These are phyloP conservation scores for Paracoccidioides brasiliensis DNA, from an alignment of 2,329 filamentous ascomycete species.

Conservation along the genomic window DNA sequence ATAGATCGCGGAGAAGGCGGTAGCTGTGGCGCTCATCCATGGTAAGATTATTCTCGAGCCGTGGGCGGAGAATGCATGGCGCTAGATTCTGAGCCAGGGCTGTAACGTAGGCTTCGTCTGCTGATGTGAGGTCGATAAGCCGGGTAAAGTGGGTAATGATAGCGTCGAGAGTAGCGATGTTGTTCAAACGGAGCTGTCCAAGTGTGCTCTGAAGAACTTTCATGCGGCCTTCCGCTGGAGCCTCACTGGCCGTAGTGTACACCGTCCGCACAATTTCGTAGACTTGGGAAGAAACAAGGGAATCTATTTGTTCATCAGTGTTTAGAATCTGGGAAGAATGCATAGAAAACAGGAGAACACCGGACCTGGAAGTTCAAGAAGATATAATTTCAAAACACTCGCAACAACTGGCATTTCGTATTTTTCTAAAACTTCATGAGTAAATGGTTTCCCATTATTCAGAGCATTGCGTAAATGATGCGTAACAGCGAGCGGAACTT, in stretches of 20 bases:
- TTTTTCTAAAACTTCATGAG: slow-evolving; percentile 63
- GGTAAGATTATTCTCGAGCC: slow-evolving; percentile 75
- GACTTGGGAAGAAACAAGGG: slow-evolving; percentile 93
- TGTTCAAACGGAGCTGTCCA: slow-evolving; percentile 84
- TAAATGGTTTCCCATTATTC: slow-evolving; percentile 74
- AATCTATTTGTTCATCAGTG: slow-evolving; percentile 48
- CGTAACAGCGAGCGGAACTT: slow-evolving; percentile 72
- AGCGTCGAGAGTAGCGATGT: slow-evolving; percentile 96
- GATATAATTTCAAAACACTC: slow-evolving; percentile 81
- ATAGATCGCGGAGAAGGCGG: slow-evolving; percentile 80
- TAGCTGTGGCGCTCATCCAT: slow-evolving; percentile 92
- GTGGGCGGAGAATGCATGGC: slow-evolving; percentile 77
- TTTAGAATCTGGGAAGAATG: neutral
- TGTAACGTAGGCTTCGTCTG: slow-evolving; percentile 72
- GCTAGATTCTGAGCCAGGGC: slow-evolving; percentile 62
- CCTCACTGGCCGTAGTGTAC: slow-evolving; percentile 68
- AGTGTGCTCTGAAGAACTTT: slow-evolving; percentile 91
- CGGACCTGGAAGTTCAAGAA: slow-evolving; percentile 85
- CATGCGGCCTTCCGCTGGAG: slow-evolving; percentile 64
- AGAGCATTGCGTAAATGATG: slow-evolving; percentile 72
- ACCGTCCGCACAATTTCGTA: slow-evolving; percentile 99
- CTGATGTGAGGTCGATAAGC: slow-evolving; percentile 89
- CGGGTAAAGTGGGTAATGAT: slow-evolving; percentile 97
- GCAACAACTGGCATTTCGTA: slow-evolving; percentile 93
- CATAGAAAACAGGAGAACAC: slow-evolving; percentile 8